Evolutionary conservation across 495 filamentous ascomycete species (phyloP).

Genomic region (Endocarpon pusillum): DNA sequence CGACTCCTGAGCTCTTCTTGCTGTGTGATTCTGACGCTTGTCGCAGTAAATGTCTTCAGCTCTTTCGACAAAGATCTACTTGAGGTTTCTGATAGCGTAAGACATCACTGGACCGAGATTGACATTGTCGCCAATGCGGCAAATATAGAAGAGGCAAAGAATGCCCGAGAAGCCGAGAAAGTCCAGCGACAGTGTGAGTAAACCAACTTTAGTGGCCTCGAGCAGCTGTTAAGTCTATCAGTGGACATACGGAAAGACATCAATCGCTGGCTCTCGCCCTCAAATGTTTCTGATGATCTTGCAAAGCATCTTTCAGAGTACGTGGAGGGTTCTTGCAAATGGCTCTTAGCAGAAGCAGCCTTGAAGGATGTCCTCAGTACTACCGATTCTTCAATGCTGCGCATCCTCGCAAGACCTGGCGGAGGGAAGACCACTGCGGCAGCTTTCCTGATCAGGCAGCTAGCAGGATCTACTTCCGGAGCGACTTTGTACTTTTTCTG

Average conservation of each 20-base stretch:
- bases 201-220: too few relatives aligned
- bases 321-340: conserved; percentile 12
- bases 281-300: conserved; percentile 14
- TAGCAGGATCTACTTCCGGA: conserved; percentile 2
- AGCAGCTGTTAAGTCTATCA: too few relatives aligned
- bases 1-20: conserved; percentile 10
- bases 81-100: too few relatives aligned
- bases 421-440: conserved; percentile 12
- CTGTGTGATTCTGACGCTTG: conserved; percentile 8
- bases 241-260: too few relatives aligned
- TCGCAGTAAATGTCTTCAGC: too few relatives aligned
- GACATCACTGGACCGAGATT: too few relatives aligned
- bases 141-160: too few relatives aligned
- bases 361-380: conserved; percentile 6
- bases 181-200: too few relatives aligned
- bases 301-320: conserved; percentile 9
- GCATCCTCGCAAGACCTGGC: conserved; percentile 12
- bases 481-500: conserved; percentile 15
- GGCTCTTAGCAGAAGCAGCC: conserved; percentile 6
- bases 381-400: conserved; percentile 3
- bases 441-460: conserved; percentile 10
- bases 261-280: conserved; percentile 18
- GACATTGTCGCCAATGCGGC: too few relatives aligned
- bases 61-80: too few relatives aligned
- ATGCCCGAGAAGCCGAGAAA: too few relatives aligned